phyloP scores from a whole-genome alignment of 768 basidiomycete genomes.

The Kwoniella shandongensis region DNA sequence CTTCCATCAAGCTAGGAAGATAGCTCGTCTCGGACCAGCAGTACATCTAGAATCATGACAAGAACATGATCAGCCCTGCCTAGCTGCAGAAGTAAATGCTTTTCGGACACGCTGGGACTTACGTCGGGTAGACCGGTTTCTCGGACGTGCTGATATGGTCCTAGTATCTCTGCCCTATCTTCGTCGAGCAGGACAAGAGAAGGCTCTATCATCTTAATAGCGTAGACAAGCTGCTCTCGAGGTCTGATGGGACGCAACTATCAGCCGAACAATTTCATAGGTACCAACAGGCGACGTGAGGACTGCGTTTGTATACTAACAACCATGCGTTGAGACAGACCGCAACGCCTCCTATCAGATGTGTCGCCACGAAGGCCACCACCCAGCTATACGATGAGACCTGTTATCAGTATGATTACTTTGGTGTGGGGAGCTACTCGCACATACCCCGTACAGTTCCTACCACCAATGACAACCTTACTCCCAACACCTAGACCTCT shows the following conservation, averaged over 20 bases:
- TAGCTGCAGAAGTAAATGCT: background rate
- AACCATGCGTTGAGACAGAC: slow-evolving; percentile 45
- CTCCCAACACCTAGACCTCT: slow-evolving; percentile 40
- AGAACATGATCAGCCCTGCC: background rate
- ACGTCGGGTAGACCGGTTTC: slow-evolving; percentile 26
- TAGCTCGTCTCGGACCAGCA: slow-evolving; percentile 15
- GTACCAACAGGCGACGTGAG: too few relatives aligned
- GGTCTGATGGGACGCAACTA: too few relatives aligned
- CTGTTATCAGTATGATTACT: background rate
- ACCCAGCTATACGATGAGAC: slow-evolving; percentile 28
- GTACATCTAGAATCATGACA: slow-evolving; percentile 10
- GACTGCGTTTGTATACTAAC: too few relatives aligned
- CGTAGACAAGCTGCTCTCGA: slow-evolving; percentile 18
- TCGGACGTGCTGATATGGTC: slow-evolving; percentile 9
- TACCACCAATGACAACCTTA: slow-evolving; percentile 39
- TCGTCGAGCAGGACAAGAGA: slow-evolving; percentile 35
- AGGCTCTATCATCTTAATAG: slow-evolving; percentile 25
- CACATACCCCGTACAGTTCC: slow-evolving; percentile 41
- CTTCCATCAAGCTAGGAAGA: background rate
- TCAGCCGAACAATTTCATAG: too few relatives aligned
- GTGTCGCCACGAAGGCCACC: slow-evolving; percentile 37
- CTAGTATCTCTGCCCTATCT: slow-evolving; percentile 29
- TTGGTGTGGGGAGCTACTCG: background rate
- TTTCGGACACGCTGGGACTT: background rate
- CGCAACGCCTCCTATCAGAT: slow-evolving; percentile 41